Percentiles rank a stretch among this genome's conserved stretches.
Conservation (phyloP, 202 grass and related monocot species). For the Alloteropsis angusta region DNA sequence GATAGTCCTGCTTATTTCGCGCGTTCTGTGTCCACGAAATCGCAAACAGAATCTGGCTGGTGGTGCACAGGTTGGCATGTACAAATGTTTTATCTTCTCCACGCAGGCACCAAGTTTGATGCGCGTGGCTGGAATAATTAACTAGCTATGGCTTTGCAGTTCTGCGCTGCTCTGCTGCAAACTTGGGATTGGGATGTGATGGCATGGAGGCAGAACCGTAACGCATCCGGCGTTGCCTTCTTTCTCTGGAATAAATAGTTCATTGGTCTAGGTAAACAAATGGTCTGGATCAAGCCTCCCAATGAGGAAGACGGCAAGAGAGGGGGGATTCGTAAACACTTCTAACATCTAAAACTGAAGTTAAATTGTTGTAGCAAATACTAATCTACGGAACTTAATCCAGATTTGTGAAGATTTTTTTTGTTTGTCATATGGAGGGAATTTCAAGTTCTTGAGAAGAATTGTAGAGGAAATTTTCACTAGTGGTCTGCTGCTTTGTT, state of each 20-base stretch:
- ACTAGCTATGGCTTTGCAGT: not conserved
- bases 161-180: not conserved
- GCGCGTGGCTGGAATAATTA: conserved; percentile 8
- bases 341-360: not conserved
- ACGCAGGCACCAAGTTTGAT: conserved; percentile 19
- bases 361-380: not conserved
- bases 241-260: conserved; percentile 10
- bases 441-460: not conserved
- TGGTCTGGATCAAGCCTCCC: not conserved
- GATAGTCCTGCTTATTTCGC: not conserved
- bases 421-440: not conserved
- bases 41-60: not conserved
- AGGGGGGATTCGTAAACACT: not conserved
- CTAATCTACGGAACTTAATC: not conserved
- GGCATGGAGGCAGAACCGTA: conserved; percentile 28
- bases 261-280: conserved; percentile 28
- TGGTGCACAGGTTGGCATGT: not conserved
- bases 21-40: not conserved
- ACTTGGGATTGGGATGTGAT: conserved; percentile 14
- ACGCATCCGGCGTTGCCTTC: conserved; percentile 39
- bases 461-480: not conserved
- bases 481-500: not conserved
- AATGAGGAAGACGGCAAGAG: not conserved
- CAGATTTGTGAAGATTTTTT: not conserved
- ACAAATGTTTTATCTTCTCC: not conserved